These are phyloP conservation scores for Botrytis fabae DNA, from an alignment of 2,329 filamentous ascomycete genomes.

Conservation along the genomic window DNA sequence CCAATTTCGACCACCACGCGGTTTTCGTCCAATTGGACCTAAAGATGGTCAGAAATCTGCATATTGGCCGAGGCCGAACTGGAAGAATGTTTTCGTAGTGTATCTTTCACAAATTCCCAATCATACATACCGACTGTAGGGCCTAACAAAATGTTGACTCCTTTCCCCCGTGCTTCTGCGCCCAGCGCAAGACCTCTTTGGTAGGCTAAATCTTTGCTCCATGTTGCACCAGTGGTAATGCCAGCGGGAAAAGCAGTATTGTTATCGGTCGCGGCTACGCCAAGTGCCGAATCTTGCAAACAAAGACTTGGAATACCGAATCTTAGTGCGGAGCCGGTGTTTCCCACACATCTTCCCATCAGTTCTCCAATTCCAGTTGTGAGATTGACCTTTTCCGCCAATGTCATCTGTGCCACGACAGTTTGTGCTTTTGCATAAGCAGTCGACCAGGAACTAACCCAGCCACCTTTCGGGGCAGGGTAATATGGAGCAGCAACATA, in stretches of 20 bases:
- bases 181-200: slow-evolving; percentile 67
- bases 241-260: slow-evolving; percentile 76
- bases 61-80: not conserved
- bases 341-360: slow-evolving; percentile 74
- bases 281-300: slow-evolving; percentile 69
- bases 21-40: slow-evolving; percentile 70
- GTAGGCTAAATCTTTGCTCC: slow-evolving; percentile 71
- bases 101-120: no score
- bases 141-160: slow-evolving; percentile 67
- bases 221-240: slow-evolving; percentile 75
- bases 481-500: slow-evolving; percentile 39
- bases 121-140: slow-evolving; percentile 48
- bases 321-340: slow-evolving; percentile 69
- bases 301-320: slow-evolving; percentile 73
- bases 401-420: slow-evolving; percentile 72
- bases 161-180: slow-evolving; percentile 71
- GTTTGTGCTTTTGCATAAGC: slow-evolving; percentile 69
- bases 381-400: slow-evolving; percentile 79
- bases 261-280: slow-evolving; percentile 71
- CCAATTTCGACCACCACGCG: slow-evolving; percentile 72
- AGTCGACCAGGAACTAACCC: slow-evolving; percentile 55
- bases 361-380: slow-evolving; percentile 69
- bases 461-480: slow-evolving; percentile 56
- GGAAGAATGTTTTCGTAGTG: not conserved
- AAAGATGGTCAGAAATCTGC: not conserved